Evolutionary conservation across 805 yeast genomes (phyloP).

Genomic region (Brettanomyces naardenensis): DNA sequence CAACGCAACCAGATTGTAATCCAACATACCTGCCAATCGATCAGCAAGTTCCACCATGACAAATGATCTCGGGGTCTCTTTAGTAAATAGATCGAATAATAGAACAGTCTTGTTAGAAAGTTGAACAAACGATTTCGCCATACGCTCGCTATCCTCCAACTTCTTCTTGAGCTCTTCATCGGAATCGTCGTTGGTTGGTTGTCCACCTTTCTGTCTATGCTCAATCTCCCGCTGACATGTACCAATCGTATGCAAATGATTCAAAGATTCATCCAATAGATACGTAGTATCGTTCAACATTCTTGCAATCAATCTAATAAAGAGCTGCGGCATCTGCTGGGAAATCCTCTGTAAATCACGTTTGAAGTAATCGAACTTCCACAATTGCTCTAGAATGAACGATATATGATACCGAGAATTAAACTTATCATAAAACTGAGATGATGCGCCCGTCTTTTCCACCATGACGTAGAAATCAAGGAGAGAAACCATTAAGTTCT

Average conservation of each 20-base stretch:
- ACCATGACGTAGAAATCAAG: slow-evolving; percentile 89
- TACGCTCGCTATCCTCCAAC: slow-evolving; percentile 57
- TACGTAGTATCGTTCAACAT: slow-evolving; percentile 93
- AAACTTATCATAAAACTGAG: slow-evolving; percentile 95
- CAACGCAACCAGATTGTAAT: slow-evolving; percentile 83
- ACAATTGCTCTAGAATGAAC: slow-evolving; percentile 69
- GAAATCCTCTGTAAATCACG: slow-evolving; percentile 64
- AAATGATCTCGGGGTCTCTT: slow-evolving; percentile 81
- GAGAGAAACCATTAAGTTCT: slow-evolving; percentile 71
- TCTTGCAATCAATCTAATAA: slow-evolving; percentile 87
- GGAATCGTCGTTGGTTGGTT: slow-evolving; percentile 37
- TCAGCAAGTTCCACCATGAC: slow-evolving; percentile 85
- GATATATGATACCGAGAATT: slow-evolving; percentile 85
- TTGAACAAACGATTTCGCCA: slow-evolving; percentile 76
- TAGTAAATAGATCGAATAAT: slow-evolving; percentile 72
- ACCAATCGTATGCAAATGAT: slow-evolving; percentile 73
- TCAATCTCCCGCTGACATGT: slow-evolving; percentile 58
- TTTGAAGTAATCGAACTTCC: slow-evolving; percentile 67
- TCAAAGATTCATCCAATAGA: slow-evolving; percentile 81
- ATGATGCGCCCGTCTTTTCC: slow-evolving; percentile 91
- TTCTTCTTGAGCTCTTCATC: slow-evolving; percentile 54
- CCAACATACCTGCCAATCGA: slow-evolving; percentile 90
- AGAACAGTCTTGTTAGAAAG: slow-evolving; percentile 76
- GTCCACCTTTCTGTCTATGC: slow-evolving; percentile 32
- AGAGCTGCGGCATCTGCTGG: slow-evolving; percentile 65